These are phyloP conservation scores for Hansenula anomala DNA, from an alignment of 1,139 yeast genomes.

Conservation along the genomic window DNA sequence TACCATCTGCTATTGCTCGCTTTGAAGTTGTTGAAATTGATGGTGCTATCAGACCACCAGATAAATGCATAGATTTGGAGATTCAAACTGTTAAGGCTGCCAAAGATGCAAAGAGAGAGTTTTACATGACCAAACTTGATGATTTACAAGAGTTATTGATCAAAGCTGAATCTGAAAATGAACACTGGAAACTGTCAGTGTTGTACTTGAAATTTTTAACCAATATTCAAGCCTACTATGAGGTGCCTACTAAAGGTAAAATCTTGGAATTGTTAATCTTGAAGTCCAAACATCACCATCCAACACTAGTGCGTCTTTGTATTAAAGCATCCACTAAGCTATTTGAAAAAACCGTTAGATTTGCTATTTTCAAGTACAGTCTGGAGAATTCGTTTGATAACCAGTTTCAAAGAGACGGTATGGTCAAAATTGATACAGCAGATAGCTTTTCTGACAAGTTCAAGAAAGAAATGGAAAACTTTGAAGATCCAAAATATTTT, in stretches of 20 bases:
- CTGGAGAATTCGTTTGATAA: conserved; percentile 41
- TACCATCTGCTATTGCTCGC: conserved; percentile 59
- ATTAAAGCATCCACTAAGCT: conserved; percentile 58
- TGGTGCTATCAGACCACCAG: conserved; percentile 55
- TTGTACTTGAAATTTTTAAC: conserved; percentile 52
- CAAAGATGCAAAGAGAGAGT: conserved; percentile 49
- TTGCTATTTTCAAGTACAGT: conserved; percentile 54
- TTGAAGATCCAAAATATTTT: conserved; percentile 44
- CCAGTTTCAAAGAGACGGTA: conserved; percentile 34
- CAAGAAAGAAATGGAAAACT: conserved; percentile 48
- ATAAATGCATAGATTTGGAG: conserved; percentile 49
- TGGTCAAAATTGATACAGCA: conserved; percentile 36
- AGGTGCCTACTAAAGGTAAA: conserved; percentile 39
- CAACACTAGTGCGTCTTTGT: conserved; percentile 60
- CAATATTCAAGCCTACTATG: conserved; percentile 51
- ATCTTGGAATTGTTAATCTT: conserved; percentile 45
- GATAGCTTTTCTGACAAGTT: conserved; percentile 38
- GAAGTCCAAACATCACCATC: conserved; percentile 66
- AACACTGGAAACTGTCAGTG: conserved; percentile 70
- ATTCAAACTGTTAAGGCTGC: conserved; percentile 52
- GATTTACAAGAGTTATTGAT: conserved; percentile 43
- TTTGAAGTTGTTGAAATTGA: conserved; percentile 44
- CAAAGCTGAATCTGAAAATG: conserved; percentile 29
- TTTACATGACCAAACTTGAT: conserved; percentile 36
- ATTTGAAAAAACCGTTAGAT: conserved; percentile 44